Percentiles rank a stretch among this genome's conserved stretches.
Conservation (phyloP, 2,329 filamentous ascomycete species). For the Fusarium algeriense region DNA sequence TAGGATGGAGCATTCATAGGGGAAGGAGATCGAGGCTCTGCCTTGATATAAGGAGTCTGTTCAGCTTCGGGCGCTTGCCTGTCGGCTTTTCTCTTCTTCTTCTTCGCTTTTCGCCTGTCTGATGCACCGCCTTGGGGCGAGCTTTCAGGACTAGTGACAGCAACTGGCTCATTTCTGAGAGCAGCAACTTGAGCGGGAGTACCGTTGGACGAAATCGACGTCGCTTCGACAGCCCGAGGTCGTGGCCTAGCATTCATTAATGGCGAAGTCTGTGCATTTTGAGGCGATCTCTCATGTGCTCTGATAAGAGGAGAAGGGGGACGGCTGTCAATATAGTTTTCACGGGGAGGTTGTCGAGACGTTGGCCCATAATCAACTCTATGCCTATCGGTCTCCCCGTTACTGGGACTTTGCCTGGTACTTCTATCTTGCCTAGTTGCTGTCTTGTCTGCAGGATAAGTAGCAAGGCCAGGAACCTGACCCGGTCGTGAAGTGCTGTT, state of each 20-base stretch:
- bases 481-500: conserved; percentile 29
- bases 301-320: conserved; percentile 74
- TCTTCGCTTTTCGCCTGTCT: conserved; percentile 65
- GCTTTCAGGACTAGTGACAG: conserved; percentile 69
- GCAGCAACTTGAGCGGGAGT: conserved; percentile 67
- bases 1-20: conserved; percentile 67
- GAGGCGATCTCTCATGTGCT: conserved; percentile 78
- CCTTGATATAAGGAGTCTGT: conserved; percentile 69
- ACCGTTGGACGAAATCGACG: conserved; percentile 41
- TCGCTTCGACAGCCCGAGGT: conserved; percentile 26
- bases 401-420: conserved; percentile 57
- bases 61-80: conserved; percentile 61
- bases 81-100: conserved; percentile 67
- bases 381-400: conserved; percentile 43
- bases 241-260: conserved; percentile 61
- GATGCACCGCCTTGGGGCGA: conserved; percentile 65
- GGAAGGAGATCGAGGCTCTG: conserved; percentile 73
- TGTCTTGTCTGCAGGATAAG: conserved; percentile 39
- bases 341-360: conserved; percentile 32
- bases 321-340: conserved; percentile 48
- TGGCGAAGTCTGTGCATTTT: conserved; percentile 76
- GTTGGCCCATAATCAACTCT: conserved; percentile 24
- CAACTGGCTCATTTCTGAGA: conserved; percentile 63
- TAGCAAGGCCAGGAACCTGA: conserved; percentile 51
- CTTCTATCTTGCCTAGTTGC: conserved; percentile 49